Percentiles rank a stretch among this genome's conserved stretches.
Conservation (phyloP, 179 eudicot species). For the Beta corolliflora region DNA sequence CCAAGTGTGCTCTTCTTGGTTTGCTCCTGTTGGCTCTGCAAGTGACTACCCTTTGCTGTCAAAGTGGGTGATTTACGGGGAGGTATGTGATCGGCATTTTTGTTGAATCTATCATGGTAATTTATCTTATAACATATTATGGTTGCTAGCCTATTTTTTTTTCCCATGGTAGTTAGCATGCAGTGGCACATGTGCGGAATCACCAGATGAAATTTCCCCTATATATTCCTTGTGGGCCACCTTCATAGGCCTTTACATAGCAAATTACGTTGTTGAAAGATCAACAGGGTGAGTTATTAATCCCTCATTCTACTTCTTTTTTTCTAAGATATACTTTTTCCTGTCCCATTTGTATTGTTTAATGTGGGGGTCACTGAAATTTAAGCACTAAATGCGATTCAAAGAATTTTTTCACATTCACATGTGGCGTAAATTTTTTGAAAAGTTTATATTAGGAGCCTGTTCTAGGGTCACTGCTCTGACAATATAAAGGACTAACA, state of each 20-base stretch:
- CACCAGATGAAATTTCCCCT: constrained; percentile 95
- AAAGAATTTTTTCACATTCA: background rate
- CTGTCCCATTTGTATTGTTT: background rate
- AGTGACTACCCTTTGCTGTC: constrained; percentile 94
- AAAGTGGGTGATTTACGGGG: constrained; percentile 99
- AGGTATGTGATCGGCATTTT: constrained; percentile 49
- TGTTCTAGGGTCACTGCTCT: background rate
- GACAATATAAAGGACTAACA: background rate
- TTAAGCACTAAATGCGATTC: background rate
- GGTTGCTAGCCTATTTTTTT: constrained; percentile 9
- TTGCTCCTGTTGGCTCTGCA: constrained; percentile 99
- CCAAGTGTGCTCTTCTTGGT: constrained; percentile 95
- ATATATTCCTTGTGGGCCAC: constrained; percentile 99
- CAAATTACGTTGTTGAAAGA: constrained; percentile 94
- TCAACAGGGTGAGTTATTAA: constrained; percentile 82
- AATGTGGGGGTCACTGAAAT: background rate
- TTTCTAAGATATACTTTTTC: background rate
- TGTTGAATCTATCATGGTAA: background rate
- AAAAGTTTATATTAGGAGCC: background rate
- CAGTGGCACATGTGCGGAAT: constrained; percentile 82
- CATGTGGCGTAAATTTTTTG: too few species aligned
- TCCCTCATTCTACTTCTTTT: background rate
- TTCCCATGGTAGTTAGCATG: constrained; percentile 65
- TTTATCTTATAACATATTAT: background rate
- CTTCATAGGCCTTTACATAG: constrained; percentile 96